Conservation (phyloP, 2,329 filamentous ascomycete species). For the Lanzia echinophila region DNA sequence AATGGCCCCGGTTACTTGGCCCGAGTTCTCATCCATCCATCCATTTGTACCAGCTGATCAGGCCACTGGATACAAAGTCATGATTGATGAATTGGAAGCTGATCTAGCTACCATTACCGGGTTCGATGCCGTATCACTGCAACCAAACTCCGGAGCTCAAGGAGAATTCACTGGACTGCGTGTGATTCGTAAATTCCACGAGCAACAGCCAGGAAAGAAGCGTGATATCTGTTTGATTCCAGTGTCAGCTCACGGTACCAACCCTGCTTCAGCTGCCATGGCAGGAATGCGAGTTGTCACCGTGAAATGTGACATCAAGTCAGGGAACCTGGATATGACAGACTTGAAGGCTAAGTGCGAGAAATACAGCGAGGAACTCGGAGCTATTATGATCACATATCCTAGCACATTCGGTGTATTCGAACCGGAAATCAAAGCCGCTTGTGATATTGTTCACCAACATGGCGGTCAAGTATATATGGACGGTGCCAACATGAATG, state of each 20-base stretch:
- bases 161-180: constrained; percentile 89
- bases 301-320: constrained; percentile 81
- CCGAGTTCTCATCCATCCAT: constrained; percentile 71
- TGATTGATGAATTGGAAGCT: constrained; percentile 66
- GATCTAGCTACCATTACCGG: constrained; percentile 80
- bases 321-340: constrained; percentile 80
- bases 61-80: constrained; percentile 58
- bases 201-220: constrained; percentile 59
- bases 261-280: constrained; percentile 93
- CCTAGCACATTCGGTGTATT: constrained; percentile 94
- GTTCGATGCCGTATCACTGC: constrained; percentile 82
- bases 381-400: constrained; percentile 95
- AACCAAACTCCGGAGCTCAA: constrained; percentile 94
- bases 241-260: constrained; percentile 91
- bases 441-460: constrained; percentile 77
- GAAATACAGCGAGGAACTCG: constrained; percentile 78
- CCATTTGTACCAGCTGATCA: constrained; percentile 64
- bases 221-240: constrained; percentile 92
- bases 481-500: constrained; percentile 98
- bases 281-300: constrained; percentile 90
- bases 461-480: constrained; percentile 94
- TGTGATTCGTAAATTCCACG: constrained; percentile 78
- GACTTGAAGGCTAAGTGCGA: constrained; percentile 85
- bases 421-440: constrained; percentile 80
- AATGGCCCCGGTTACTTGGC: constrained; percentile 80